Conservation (phyloP, 345 rosid genomes). For the Camelina neglecta region DNA sequence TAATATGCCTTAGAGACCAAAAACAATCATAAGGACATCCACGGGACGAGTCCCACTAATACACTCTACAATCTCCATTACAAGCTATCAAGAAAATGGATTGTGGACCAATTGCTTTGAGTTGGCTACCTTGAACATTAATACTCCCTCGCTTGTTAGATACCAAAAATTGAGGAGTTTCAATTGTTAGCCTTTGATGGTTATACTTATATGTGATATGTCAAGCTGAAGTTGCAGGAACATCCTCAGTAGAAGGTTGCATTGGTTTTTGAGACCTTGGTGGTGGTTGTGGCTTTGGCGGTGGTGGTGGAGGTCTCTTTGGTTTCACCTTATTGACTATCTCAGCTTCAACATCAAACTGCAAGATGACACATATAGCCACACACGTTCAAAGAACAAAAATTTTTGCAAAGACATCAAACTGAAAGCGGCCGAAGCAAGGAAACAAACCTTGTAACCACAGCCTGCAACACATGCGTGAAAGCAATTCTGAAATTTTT, state of each 20-base stretch:
- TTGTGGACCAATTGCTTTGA: neutral
- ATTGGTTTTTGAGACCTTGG: constrained; percentile 36
- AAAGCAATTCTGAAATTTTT: constrained; percentile 75
- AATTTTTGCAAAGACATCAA: neutral
- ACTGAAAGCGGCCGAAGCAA: neutral
- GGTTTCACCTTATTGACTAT: constrained; percentile 65
- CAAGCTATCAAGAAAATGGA: constrained; percentile 19
- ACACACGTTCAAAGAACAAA: constrained; percentile 15
- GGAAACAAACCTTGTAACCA: constrained; percentile 74
- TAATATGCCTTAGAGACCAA: constrained; percentile 12
- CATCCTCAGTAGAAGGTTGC: constrained; percentile 55
- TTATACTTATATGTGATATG: neutral
- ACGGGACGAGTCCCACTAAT: constrained; percentile 28
- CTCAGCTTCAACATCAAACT: constrained; percentile 64
- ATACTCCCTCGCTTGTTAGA: constrained; percentile 28
- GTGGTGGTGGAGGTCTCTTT: constrained; percentile 69
- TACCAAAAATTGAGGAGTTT: constrained; percentile 32
- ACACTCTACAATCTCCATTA: neutral
- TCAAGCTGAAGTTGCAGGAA: constrained; percentile 81
- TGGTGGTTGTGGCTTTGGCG: constrained; percentile 48
- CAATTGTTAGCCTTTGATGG: constrained; percentile 33
- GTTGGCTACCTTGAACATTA: constrained; percentile 35
- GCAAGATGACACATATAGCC: constrained; percentile 35
- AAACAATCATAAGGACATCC: constrained; percentile 18
- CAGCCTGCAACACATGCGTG: constrained; percentile 91